Evolutionary conservation across 179 eudicot species (phyloP).

Genomic region (Amaranthus tricolor): DNA sequence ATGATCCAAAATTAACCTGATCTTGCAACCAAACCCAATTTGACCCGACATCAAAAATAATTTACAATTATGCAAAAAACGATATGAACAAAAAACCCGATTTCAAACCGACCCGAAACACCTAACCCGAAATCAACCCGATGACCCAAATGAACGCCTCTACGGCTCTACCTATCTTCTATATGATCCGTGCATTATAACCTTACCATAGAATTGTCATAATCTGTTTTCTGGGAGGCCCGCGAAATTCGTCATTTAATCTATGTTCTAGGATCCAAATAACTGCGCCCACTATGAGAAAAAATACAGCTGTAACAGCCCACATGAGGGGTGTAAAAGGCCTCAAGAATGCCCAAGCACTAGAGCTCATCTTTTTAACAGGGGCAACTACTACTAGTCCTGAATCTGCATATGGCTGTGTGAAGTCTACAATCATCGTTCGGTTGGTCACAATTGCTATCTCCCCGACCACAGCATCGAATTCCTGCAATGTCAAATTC

Average conservation of each 20-base stretch:
- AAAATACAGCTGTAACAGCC: constrained; percentile 57
- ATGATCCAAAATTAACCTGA: too few species aligned
- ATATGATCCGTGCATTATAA: not conserved
- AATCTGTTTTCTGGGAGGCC: constrained; percentile 64
- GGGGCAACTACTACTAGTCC: constrained; percentile 77
- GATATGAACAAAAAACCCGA: too few species aligned
- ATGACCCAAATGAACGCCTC: too few species aligned
- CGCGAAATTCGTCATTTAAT: constrained; percentile 73
- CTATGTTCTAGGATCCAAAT: constrained; percentile 79
- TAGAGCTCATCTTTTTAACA: constrained; percentile 41
- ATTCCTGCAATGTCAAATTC: constrained; percentile 37
- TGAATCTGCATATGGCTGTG: constrained; percentile 74
- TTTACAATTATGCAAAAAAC: too few species aligned
- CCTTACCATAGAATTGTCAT: constrained; percentile 63
- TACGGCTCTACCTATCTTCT: not conserved
- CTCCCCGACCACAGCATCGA: constrained; percentile 86
- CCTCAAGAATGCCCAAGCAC: constrained; percentile 65
- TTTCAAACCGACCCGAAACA: too few species aligned
- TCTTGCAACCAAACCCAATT: too few species aligned
- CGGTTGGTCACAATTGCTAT: constrained; percentile 71
- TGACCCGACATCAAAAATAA: too few species aligned
- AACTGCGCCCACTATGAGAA: constrained; percentile 61
- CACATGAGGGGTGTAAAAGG: constrained; percentile 77
- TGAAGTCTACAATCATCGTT: constrained; percentile 64
- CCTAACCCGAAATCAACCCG: too few species aligned